These are phyloP conservation scores for Cutaneotrichosporon sp. DNA, from an alignment of 1,284 basidiomycete species.

Conservation along the genomic window DNA sequence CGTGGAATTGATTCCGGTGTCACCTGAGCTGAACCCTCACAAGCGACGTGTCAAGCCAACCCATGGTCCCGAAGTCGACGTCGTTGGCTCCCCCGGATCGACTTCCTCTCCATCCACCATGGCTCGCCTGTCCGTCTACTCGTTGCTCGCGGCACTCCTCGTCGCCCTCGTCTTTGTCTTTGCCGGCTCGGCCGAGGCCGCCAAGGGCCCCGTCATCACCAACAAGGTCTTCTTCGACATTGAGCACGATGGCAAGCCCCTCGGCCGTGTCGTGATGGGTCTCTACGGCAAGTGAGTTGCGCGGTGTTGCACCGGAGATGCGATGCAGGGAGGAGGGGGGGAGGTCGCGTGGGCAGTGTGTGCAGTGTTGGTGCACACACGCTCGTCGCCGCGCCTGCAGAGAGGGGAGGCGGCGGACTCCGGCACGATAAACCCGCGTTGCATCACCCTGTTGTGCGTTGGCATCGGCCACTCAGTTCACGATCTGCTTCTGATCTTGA, in stretches of 20 bases:
- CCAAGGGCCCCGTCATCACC: constrained; percentile 71
- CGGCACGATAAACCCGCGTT: too few species aligned
- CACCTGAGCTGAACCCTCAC: neutral
- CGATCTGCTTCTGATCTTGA: neutral
- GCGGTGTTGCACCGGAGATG: neutral
- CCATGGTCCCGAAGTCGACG: too few species aligned
- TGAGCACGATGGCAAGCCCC: constrained; percentile 76
- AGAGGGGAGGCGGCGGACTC: too few species aligned
- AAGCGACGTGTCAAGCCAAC: neutral
- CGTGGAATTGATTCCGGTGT: neutral
- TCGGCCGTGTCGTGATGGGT: constrained; percentile 81
- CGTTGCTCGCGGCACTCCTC: constrained; percentile 68
- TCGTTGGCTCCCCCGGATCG: neutral
- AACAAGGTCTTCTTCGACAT: constrained; percentile 92
- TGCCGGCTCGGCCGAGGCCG: constrained; percentile 40
- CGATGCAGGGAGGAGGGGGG: neutral
- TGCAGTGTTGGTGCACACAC: too few species aligned
- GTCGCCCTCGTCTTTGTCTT: constrained; percentile 59
- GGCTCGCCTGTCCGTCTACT: constrained; percentile 63
- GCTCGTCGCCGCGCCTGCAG: too few species aligned
- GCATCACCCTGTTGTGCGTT: neutral
- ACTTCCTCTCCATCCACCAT: constrained; percentile 27
- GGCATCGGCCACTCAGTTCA: neutral
- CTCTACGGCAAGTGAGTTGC: constrained; percentile 72
- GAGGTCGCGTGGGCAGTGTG: neutral